Conservation (phyloP, 1,139 yeast genomes). For the Dujonia santamariae region DNA sequence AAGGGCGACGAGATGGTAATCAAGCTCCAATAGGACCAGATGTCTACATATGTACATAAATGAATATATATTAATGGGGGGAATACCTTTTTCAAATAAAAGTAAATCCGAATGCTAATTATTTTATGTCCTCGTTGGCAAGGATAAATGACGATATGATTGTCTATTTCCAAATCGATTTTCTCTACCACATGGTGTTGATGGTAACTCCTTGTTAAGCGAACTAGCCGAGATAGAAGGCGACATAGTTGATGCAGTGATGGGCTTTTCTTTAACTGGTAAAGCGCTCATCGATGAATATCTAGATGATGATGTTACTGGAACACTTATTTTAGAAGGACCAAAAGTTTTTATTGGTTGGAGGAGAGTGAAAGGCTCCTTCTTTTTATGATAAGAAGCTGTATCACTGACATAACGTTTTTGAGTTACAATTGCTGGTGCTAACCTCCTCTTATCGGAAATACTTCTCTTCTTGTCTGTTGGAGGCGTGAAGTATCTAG, state of each 20-base stretch:
- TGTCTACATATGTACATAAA: background rate
- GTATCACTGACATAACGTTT: no score
- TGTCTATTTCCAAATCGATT: slow-evolving; percentile 10
- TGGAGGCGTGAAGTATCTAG: slow-evolving; percentile 25
- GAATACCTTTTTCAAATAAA: no score
- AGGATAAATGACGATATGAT: slow-evolving; percentile 5
- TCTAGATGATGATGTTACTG: no score
- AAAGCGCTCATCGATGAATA: no score
- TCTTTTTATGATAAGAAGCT: no score
- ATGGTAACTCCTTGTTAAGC: slow-evolving; percentile 4
- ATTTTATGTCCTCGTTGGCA: slow-evolving; percentile 1
- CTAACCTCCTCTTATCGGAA: slow-evolving; percentile 3
- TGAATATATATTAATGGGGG: slow-evolving; percentile 1
- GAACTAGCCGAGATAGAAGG: no score
- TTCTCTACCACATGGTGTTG: slow-evolving; percentile 10
- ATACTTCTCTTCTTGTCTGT: slow-evolving; percentile 1
- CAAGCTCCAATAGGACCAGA: slow-evolving; percentile 16
- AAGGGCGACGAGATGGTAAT: slow-evolving; percentile 37
- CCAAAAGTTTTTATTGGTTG: no score
- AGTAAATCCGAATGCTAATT: no score
- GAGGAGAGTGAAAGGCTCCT: no score
- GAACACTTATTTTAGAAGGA: no score
- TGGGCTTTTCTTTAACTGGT: no score
- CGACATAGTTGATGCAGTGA: background rate
- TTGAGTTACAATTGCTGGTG: no score